phyloP scores from a whole-genome alignment of 1,284 basidiomycete species.

The Gymnopus androsaceus region DNA sequence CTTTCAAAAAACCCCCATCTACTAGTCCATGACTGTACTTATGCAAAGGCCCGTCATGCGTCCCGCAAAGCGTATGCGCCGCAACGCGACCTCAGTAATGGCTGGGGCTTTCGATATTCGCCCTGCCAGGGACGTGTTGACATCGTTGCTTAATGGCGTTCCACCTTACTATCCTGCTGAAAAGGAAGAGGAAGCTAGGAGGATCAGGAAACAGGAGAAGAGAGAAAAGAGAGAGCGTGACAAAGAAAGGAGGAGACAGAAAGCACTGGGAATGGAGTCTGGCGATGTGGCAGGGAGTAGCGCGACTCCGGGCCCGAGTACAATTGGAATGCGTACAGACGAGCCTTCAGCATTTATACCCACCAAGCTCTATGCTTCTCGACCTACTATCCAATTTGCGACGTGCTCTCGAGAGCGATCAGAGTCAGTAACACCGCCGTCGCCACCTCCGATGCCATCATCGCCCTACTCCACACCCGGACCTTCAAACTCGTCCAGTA shows the following conservation, averaged over 20 bases:
- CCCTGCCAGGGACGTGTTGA: conserved; percentile 70
- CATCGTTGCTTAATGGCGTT: conserved; percentile 74
- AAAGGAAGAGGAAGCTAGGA: conserved; percentile 51
- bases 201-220: conserved; percentile 55
- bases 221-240: conserved; percentile 53
- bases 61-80: conserved; percentile 54
- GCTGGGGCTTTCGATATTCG: conserved; percentile 70
- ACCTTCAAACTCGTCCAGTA: conserved; percentile 68
- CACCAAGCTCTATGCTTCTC: conserved; percentile 61
- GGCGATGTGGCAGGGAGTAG: conserved; percentile 20
- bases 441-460: conserved; percentile 56
- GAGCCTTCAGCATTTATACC: conserved; percentile 28
- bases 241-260: conserved; percentile 38
- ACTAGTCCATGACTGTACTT: too few relatives aligned
- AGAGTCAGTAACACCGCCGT: conserved; percentile 68
- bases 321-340: conserved; percentile 5
- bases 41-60: conserved; percentile 29
- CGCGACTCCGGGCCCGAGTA: conserved; percentile 20
- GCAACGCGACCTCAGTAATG: conserved; percentile 72
- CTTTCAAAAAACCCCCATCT: conserved; percentile 34
- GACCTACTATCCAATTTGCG: conserved; percentile 69
- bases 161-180: conserved; percentile 62
- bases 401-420: conserved; percentile 66
- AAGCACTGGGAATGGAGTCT: conserved; percentile 33
- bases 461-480: conserved; percentile 72